phyloP scores from a whole-genome alignment of 2,329 filamentous ascomycete species.

The Colletotrichum eleusines region DNA sequence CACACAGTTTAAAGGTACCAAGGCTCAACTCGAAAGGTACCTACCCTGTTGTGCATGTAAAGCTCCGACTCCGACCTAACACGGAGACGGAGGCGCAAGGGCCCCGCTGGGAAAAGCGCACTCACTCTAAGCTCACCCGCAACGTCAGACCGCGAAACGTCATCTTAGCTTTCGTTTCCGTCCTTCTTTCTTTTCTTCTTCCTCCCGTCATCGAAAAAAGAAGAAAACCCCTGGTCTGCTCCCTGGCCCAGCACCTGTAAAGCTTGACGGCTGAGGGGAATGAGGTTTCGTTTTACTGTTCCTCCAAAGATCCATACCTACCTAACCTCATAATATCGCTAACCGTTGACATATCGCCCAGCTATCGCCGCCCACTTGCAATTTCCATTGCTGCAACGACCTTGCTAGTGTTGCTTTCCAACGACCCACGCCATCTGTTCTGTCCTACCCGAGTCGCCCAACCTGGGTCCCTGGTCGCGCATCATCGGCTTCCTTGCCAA shows the following conservation, averaged over 20 bases:
- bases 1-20: not conserved
- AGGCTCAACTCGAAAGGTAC: not conserved
- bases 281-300: not conserved
- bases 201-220: constrained; percentile 23
- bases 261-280: not conserved
- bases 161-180: not conserved
- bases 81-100: constrained; percentile 2
- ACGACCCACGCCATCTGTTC: constrained; percentile 13
- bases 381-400: constrained; percentile 30
- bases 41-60: not conserved
- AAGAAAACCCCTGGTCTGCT: not conserved
- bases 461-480: constrained; percentile 20
- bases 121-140: not conserved
- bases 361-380: constrained; percentile 16
- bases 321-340: not conserved
- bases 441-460: constrained; percentile 21
- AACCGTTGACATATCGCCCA: constrained; percentile 5
- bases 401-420: constrained; percentile 26
- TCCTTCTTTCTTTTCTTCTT: constrained; percentile 18
- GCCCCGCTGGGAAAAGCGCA: not conserved
- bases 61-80: constrained; percentile 1
- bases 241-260: not conserved
- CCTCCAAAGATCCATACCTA: not conserved
- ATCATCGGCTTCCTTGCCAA: constrained; percentile 21
- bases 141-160: not conserved